Evolutionary conservation across 805 yeast genomes (phyloP), one percentile per base, ranked within the genome.

Genomic region (Candida alai): DNA sequence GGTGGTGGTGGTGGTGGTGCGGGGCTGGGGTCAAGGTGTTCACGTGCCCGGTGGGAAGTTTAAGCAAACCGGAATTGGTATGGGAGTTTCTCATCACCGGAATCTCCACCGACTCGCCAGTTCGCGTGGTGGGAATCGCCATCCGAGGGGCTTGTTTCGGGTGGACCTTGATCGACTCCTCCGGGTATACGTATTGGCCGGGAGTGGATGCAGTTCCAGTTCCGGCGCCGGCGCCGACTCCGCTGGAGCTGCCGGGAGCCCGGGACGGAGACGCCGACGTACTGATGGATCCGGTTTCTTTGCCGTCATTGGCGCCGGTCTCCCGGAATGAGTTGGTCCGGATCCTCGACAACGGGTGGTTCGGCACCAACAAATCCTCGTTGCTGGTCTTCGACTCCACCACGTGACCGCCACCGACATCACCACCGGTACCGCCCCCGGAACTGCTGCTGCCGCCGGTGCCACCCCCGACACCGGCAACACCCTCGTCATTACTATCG

Each of bases 51-150:
- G 27, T 17, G 4, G 37, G 32, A 12, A 34, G 24, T 24, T 28
- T 31, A 11, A 26, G 11, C 2, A 22, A 30, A 25, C 18, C 34
- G 19, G 44, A 35, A 35, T 44, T 23, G 42, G 44, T 35, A 54
- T 48, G 40, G 32, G 48, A 31, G 40, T 51, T 43, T 44, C 49
- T 41, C 24, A 63, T 39, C 30, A 51, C 60, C 2, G 82, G 81
- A 18, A 85, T 84, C 49, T 84, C 93, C 2, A 84, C 74, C 0
- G 90, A 74, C 45, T 80, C 93, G 5, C 94, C 94, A 24, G 76
- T 74, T 44, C 88, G 59, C 0, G 90, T 82, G 0, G 93, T 84
- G 1, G 94, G 89, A 32, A 85, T 84, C 0, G 94, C 84, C 80
- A 84, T 75, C 49, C 40, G 41, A 1, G 69, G 68, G 1, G 64